Evolutionary conservation across 2,329 filamentous ascomycete genomes (phyloP), one percentile per base, ranked within the genome.

Genomic region (Ascochyta clinopodiicola): DNA sequence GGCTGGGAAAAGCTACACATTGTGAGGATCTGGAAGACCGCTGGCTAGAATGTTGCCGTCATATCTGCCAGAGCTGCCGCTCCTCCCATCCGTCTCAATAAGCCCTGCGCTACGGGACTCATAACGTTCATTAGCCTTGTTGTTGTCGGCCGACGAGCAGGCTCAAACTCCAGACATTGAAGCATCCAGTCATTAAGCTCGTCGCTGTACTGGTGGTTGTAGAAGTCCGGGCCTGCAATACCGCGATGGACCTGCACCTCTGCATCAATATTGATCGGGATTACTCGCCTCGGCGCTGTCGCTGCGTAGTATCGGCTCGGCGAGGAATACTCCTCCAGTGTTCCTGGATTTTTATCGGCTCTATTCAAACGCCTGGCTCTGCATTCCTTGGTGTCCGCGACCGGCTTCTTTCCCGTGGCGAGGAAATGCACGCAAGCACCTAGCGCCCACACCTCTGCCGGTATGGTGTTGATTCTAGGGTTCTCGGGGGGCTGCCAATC

Each of bases 1-100:
- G 95, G 95, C 0, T 96, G 94, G 93, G 95, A 99, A 80, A 96
- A 90, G 78, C 80, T 99, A 75, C 88, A 92, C 70, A 89, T 99
- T 67, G 80, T 98, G 65, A 86, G 93, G 72, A 90, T 96, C 72
- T 96, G 91, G 90, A 85, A 86, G 49, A 56, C 48, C 21, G 40
- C 13, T 39, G 29, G 25, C 21, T 50, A 51, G 27, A 64, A 66
- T 3, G 44, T 53, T 27, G 60, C 38, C n/a, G 68, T 61, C 40
- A 69, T 39, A 47, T 72, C 62, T 8, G 50, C 56, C 36, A 67
- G 37, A 38, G 62, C 60, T 44, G 53, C 6, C 17, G 51, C 34
- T 9, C 62, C 66, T 19, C 61, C 63, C 43, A 67, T 56, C 17
- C 48, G 53, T 46, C 42, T 56, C 32, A 72, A 45, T 34, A 64